phyloP scores from a whole-genome alignment of 2,329 filamentous ascomycete genomes.

The Alternaria sp. region DNA sequence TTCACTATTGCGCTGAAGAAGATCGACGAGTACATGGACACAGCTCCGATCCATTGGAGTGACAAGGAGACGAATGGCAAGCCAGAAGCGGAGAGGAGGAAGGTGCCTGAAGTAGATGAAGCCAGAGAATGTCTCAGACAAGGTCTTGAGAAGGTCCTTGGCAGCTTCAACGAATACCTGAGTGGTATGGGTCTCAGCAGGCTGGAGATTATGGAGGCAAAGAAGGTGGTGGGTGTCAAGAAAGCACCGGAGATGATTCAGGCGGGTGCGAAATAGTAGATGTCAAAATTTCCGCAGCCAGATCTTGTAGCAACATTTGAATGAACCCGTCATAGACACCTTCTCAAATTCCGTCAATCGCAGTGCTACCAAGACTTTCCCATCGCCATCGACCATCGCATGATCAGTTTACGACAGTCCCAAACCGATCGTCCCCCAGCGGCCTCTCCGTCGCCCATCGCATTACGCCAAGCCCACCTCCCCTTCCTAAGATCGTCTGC shows the following conservation, averaged over 20 bases:
- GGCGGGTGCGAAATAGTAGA: not conserved
- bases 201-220: constrained; percentile 72
- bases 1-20: constrained; percentile 72
- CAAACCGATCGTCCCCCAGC: not conserved
- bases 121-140: constrained; percentile 69
- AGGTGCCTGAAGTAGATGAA: constrained; percentile 70
- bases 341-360: not conserved
- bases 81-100: constrained; percentile 53
- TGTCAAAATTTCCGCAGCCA: not conserved
- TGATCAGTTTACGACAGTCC: not conserved
- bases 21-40: constrained; percentile 70
- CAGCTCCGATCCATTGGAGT: constrained; percentile 75
- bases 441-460: not conserved
- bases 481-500: not conserved
- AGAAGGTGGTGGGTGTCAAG: constrained; percentile 27
- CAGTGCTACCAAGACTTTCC: not conserved
- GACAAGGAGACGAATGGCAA: constrained; percentile 65
- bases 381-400: not conserved
- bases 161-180: constrained; percentile 76
- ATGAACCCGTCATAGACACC: not conserved
- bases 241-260: constrained; percentile 35
- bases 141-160: constrained; percentile 69
- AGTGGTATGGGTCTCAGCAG: constrained; percentile 71
- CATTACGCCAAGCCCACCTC: not conserved
- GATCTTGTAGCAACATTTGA: not conserved